phyloP scores from a whole-genome alignment of 345 rosid genomes.

The Luvunga scandens region DNA sequence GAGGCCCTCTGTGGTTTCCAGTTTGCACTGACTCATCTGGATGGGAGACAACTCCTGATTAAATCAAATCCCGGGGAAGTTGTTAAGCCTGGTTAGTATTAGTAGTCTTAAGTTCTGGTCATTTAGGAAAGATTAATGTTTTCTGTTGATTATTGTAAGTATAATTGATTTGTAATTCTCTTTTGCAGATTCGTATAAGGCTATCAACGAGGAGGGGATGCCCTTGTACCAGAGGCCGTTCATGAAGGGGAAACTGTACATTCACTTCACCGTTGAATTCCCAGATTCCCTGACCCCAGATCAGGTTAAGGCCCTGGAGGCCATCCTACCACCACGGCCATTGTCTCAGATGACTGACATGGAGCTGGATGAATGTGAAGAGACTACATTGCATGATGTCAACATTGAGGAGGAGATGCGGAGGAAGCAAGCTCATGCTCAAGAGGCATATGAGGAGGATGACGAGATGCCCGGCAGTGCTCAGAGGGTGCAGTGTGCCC shows the following conservation, averaged over 20 bases:
- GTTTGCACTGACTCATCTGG: conserved; percentile 72
- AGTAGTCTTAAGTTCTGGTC: not conserved
- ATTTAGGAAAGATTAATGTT: too few relatives aligned
- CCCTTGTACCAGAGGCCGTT: conserved; percentile 57
- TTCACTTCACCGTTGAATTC: conserved; percentile 85
- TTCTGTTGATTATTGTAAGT: not conserved
- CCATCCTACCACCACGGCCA: conserved; percentile 53
- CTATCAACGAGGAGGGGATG: conserved; percentile 46
- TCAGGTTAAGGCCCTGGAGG: conserved; percentile 71
- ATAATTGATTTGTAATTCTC: not conserved
- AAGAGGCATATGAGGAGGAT: conserved; percentile 62
- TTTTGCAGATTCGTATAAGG: conserved; percentile 65
- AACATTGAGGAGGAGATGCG: conserved; percentile 89
- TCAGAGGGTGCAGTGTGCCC: conserved; percentile 68
- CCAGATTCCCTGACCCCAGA: conserved; percentile 69
- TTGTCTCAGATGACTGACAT: conserved; percentile 51
- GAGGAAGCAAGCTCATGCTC: conserved; percentile 58
- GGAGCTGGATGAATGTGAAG: conserved; percentile 92
- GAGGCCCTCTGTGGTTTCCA: conserved; percentile 95
- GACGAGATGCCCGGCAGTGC: conserved; percentile 52
- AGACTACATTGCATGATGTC: conserved; percentile 79
- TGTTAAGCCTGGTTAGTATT: conserved; percentile 71
- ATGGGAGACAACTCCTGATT: conserved; percentile 83
- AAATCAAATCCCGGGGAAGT: conserved; percentile 84
- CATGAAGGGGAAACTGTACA: conserved; percentile 72